A percentile compares a stretch with the other conserved stretches of the same genome.
Evolutionary conservation across 2,329 filamentous ascomycete species (phyloP).

Genomic region (Diaporthe vaccinii): DNA sequence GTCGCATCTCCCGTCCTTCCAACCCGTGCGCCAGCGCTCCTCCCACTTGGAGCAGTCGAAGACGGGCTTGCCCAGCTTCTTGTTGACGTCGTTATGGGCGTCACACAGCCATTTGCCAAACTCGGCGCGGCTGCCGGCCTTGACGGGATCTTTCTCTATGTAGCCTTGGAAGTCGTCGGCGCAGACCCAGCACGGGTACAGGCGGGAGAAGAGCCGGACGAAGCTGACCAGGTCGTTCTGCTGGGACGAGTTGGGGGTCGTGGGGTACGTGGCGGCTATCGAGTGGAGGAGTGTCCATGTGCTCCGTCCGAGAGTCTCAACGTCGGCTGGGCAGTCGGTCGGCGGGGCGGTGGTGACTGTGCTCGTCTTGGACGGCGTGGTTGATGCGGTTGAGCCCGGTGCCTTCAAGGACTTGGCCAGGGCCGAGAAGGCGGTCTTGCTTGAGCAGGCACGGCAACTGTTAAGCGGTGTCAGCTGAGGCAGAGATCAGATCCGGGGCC

Average conservation of each 20-base stretch:
- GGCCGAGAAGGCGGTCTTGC: slow-evolving; percentile 71
- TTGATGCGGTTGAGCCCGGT: slow-evolving; percentile 48
- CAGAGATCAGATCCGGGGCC: background rate
- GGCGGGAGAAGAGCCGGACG: slow-evolving; percentile 81
- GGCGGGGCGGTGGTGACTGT: slow-evolving; percentile 52
- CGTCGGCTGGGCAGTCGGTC: slow-evolving; percentile 88
- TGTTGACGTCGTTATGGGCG: slow-evolving; percentile 89
- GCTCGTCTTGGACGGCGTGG: slow-evolving; percentile 44
- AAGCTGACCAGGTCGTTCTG: slow-evolving; percentile 85
- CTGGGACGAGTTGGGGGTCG: slow-evolving; percentile 73
- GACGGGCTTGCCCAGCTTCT: slow-evolving; percentile 87
- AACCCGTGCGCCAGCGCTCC: slow-evolving; percentile 94
- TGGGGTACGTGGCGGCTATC: slow-evolving; percentile 89
- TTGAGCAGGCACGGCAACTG: slow-evolving; percentile 81
- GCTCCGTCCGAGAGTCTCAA: slow-evolving; percentile 86
- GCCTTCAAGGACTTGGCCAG: slow-evolving; percentile 65
- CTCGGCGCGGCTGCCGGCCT: slow-evolving; percentile 71
- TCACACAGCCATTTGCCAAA: slow-evolving; percentile 88
- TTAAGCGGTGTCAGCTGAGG: slow-evolving; percentile 44
- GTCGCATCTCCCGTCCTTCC: slow-evolving; percentile 77
- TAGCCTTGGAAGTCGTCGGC: slow-evolving; percentile 91
- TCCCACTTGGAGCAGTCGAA: slow-evolving; percentile 95
- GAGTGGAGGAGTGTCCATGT: slow-evolving; percentile 96
- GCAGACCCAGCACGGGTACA: slow-evolving; percentile 97
- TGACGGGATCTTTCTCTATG: slow-evolving; percentile 79